Conservation (phyloP, 2,329 filamentous ascomycete species). For the Emmonsia crescens region DNA sequence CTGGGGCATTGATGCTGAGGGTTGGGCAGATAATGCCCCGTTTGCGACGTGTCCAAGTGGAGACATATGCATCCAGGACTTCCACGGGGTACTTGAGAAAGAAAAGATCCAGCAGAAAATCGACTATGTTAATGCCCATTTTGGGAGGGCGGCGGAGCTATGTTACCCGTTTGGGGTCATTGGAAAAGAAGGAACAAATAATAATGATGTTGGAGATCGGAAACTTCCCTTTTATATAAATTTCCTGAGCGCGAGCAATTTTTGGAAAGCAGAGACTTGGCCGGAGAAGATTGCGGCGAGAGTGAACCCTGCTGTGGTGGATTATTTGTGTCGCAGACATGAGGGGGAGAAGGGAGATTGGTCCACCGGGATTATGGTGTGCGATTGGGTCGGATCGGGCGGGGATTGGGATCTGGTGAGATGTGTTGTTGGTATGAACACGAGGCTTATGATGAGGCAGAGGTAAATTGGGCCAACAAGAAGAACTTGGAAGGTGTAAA, state of each 20-base stretch:
- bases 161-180: conserved; percentile 32
- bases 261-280: conserved; percentile 88
- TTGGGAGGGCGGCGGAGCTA: conserved; percentile 56
- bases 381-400: conserved; percentile 79
- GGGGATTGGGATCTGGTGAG: conserved; percentile 86
- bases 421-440: conserved; percentile 86
- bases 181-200: not conserved
- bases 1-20: conserved; percentile 48
- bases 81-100: conserved; percentile 73
- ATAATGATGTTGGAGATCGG: conserved; percentile 32
- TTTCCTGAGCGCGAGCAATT: conserved; percentile 84
- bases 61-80: conserved; percentile 79
- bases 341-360: conserved; percentile 52
- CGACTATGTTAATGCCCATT: conserved; percentile 58
- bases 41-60: conserved; percentile 61
- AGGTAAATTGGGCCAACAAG: conserved; percentile 2
- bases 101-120: conserved; percentile 75
- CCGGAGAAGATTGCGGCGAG: conserved; percentile 81
- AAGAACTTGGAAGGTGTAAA: not conserved
- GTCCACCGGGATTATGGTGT: conserved; percentile 77
- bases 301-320: conserved; percentile 66
- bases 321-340: conserved; percentile 47
- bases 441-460: conserved; percentile 39
- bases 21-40: conserved; percentile 82
- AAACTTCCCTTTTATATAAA: conserved; percentile 68